Evolutionary conservation across 208 protist genomes (phyloP).

Genomic region (Naegleria fowleri): DNA sequence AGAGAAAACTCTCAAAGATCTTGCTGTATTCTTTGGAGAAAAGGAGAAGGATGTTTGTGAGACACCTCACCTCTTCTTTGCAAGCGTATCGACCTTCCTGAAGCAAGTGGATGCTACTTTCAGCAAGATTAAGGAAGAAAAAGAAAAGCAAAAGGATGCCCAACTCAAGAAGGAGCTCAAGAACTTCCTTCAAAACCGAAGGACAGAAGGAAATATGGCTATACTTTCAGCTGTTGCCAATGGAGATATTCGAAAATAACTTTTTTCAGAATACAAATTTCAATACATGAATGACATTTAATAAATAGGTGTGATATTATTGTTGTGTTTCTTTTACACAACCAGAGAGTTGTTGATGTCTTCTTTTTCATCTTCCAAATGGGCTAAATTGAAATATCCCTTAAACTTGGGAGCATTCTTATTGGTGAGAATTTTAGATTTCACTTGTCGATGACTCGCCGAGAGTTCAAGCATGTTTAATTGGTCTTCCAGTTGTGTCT

Average conservation of each 20-base stretch:
- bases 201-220: neutral
- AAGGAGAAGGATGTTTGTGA: neutral
- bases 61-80: neutral
- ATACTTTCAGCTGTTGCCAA: neutral
- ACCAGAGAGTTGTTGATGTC: neutral
- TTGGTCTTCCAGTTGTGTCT: neutral
- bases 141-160: neutral
- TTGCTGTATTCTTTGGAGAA: neutral
- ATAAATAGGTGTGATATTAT: too few relatives aligned
- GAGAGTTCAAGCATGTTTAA: neutral
- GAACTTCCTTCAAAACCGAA: neutral
- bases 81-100: neutral
- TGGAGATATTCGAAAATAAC: neutral
- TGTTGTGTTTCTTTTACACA: neutral
- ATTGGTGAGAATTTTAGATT: neutral
- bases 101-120: neutral
- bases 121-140: neutral
- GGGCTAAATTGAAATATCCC: neutral
- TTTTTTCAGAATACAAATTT: too few relatives aligned
- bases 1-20: neutral
- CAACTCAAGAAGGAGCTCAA: neutral
- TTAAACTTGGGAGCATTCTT: neutral
- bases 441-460: neutral
- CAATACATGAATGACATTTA: too few relatives aligned
- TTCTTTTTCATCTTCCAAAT: neutral